Evolutionary conservation across 208 protist genomes (phyloP).

Genomic region (Trypanosoma boissoni): DNA sequence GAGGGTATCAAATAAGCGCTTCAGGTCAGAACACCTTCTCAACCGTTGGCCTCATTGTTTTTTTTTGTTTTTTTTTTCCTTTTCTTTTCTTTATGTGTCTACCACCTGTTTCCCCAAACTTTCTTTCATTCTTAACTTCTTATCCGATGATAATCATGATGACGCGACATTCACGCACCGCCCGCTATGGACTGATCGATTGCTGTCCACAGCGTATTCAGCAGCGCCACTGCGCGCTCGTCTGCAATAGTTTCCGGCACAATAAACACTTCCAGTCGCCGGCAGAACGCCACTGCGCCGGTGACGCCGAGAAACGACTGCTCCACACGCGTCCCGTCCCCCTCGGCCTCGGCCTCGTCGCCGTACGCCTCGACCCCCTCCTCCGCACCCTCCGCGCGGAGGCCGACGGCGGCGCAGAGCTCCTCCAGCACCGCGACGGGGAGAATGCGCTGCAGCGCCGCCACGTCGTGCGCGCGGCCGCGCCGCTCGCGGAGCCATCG

Average conservation of each 20-base stretch:
- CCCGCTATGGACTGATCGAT: conserved; percentile 21
- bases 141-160: no score
- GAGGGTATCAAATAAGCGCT: conserved; percentile 4
- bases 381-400: conserved; percentile 19
- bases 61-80: not conserved
- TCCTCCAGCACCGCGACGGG: conserved; percentile 54
- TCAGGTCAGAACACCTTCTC: not conserved
- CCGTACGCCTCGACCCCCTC: not conserved
- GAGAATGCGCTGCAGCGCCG: conserved; percentile 40
- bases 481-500: conserved; percentile 16
- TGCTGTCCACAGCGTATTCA: conserved; percentile 51
- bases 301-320: conserved; percentile 61
- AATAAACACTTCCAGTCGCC: conserved; percentile 43
- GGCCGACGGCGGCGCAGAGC: conserved; percentile 45
- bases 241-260: conserved; percentile 48
- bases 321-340: conserved; percentile 16
- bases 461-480: conserved; percentile 14
- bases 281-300: conserved; percentile 61
- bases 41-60: not conserved
- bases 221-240: conserved; percentile 26
- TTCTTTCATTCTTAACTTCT: no score
- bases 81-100: not conserved
- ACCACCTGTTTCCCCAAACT: no score
- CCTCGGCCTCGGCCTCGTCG: not conserved
- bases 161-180: no score